A percentile compares a stretch with the other conserved stretches of the same genome.
phyloP scores from a whole-genome alignment of 106 monocot genomes.

The Phalaenopsis aphrodite region DNA sequence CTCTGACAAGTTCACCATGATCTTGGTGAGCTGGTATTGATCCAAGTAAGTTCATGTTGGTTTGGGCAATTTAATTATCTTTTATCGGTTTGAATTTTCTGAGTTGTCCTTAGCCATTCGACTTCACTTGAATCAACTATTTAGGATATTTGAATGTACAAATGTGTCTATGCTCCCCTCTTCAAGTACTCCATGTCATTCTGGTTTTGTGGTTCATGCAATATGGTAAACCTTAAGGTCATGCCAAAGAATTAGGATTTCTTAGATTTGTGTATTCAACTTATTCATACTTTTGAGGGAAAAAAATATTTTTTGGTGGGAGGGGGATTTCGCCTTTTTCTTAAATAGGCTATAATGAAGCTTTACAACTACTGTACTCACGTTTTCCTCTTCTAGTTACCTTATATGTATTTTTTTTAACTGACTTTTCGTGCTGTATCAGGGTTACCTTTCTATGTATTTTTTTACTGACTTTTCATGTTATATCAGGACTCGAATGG shows the following conservation, averaged over 20 bases:
- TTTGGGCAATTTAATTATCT: no score
- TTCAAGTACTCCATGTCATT: background rate
- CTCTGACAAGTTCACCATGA: no score
- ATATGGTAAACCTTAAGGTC: background rate
- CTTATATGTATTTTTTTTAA: background rate
- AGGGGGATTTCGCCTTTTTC: no score
- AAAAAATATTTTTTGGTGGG: no score
- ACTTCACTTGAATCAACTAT: no score
- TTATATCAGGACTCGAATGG: slow-evolving; percentile 55
- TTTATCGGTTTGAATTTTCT: no score
- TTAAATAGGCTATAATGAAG: background rate
- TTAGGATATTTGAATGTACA: background rate
- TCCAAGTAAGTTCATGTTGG: no score
- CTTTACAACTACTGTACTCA: background rate
- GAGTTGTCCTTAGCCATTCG: no score
- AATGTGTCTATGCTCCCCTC: background rate
- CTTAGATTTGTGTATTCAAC: background rate
- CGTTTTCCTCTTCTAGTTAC: background rate
- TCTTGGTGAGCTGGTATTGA: no score
- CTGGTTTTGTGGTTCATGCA: background rate
- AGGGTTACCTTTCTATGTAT: slow-evolving; percentile 20
- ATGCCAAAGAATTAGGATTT: background rate
- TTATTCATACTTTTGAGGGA: background rate
- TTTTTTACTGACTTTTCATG: background rate
- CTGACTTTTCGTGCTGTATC: slow-evolving; percentile 5